phyloP scores from a whole-genome alignment of 2,329 filamentous ascomycete genomes.

The Aphanocladium album region DNA sequence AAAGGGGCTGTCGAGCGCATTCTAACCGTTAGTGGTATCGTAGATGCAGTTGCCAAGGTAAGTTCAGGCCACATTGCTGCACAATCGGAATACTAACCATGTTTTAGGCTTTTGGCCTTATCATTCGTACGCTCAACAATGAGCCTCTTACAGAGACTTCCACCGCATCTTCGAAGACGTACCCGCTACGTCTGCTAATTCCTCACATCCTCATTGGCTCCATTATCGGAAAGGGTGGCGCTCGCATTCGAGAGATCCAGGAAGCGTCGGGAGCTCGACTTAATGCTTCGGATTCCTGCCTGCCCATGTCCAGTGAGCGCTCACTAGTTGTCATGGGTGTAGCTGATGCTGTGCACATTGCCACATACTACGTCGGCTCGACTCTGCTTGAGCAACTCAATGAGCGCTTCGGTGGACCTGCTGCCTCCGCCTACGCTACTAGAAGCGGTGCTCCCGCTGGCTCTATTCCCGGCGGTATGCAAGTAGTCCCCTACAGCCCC shows the following conservation, averaged over 20 bases:
- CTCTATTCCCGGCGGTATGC: slow-evolving; percentile 94
- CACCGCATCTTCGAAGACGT: slow-evolving; percentile 92
- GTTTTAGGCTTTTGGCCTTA: slow-evolving; percentile 83
- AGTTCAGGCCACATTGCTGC: slow-evolving; percentile 20
- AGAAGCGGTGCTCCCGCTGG: slow-evolving; percentile 89
- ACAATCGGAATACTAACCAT: slow-evolving; percentile 22
- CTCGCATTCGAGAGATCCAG: slow-evolving; percentile 96
- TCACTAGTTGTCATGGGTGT: slow-evolving; percentile 98
- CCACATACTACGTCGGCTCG: slow-evolving; percentile 96
- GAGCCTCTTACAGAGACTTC: slow-evolving; percentile 85
- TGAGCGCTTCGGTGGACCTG: slow-evolving; percentile 91
- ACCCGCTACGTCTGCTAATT: slow-evolving; percentile 89
- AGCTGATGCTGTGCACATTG: slow-evolving; percentile 96
- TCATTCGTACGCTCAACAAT: slow-evolving; percentile 97
- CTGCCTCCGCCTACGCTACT: slow-evolving; percentile 95
- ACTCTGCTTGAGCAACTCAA: slow-evolving; percentile 97
- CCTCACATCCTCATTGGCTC: slow-evolving; percentile 97
- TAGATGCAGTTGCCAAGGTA: slow-evolving; percentile 96
- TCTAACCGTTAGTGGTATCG: slow-evolving; percentile 90
- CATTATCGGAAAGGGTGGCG: slow-evolving; percentile 96
- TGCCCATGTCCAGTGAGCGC: slow-evolving; percentile 91
- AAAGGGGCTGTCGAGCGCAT: slow-evolving; percentile 97
- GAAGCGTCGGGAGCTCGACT: slow-evolving; percentile 94
- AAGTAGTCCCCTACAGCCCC: slow-evolving; percentile 96
- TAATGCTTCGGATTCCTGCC: slow-evolving; percentile 91